Percentiles rank a stretch among this genome's conserved stretches.
Evolutionary conservation across 75 land plant genomes (phyloP).

Genomic region (Isoetes taiwanensis): DNA sequence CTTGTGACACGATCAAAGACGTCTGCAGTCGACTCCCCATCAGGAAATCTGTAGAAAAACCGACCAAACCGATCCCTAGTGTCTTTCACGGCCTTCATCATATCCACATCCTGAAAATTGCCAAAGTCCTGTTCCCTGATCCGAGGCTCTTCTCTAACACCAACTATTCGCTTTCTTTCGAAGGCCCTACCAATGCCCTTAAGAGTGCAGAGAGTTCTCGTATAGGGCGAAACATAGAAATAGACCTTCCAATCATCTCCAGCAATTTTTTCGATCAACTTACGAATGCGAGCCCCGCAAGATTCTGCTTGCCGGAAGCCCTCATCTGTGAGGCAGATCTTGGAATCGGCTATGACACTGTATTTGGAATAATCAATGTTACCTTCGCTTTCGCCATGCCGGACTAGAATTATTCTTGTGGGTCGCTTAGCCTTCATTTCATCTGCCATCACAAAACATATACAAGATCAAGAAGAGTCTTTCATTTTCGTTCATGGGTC

Average conservation of each 20-base stretch:
- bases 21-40: slow-evolving; percentile 94
- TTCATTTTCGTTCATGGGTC: too few relatives aligned
- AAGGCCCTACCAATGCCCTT: slow-evolving; percentile 49
- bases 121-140: slow-evolving; percentile 87
- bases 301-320: slow-evolving; percentile 44
- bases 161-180: slow-evolving; percentile 47
- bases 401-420: slow-evolving; percentile 56
- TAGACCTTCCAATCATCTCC: slow-evolving; percentile 70
- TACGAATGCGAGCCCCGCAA: slow-evolving; percentile 35
- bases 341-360: slow-evolving; percentile 48
- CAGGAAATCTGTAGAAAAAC: slow-evolving; percentile 87
- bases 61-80: slow-evolving; percentile 51
- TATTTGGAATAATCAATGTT: slow-evolving; percentile 50
- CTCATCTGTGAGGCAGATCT: slow-evolving; percentile 41
- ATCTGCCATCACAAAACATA: not conserved
- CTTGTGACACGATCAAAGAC: slow-evolving; percentile 87
- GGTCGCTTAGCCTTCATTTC: not conserved
- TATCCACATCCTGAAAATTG: slow-evolving; percentile 75
- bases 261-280: slow-evolving; percentile 16
- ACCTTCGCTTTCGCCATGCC: slow-evolving; percentile 84
- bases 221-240: slow-evolving; percentile 82
- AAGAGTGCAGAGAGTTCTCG: slow-evolving; percentile 49
- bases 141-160: slow-evolving; percentile 74
- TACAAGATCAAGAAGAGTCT: too few relatives aligned
- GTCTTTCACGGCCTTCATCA: slow-evolving; percentile 57